Conservation (phyloP, 495 filamentous ascomycete species). For the Xylaria sp. region DNA sequence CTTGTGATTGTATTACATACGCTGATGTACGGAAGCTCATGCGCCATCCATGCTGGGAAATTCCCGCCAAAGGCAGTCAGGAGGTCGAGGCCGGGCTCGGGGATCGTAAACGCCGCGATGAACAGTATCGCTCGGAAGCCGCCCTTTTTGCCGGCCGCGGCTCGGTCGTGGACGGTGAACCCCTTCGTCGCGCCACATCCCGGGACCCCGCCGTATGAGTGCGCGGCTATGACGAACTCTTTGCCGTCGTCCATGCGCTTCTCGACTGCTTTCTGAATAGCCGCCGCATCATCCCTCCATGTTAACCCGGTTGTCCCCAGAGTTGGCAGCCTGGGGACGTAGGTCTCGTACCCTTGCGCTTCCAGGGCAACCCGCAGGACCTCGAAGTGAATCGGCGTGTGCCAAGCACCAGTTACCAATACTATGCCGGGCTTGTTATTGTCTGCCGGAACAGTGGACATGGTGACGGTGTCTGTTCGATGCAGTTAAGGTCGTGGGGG, state of each 20-base stretch:
- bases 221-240: constrained; percentile 37
- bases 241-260: constrained; percentile 40
- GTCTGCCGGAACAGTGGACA: background rate
- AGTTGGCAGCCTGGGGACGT: constrained; percentile 23
- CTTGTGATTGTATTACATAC: background rate
- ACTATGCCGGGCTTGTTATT: constrained; percentile 26
- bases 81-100: constrained; percentile 13
- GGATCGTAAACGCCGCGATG: constrained; percentile 33
- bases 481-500: background rate
- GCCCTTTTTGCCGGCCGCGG: constrained; percentile 38
- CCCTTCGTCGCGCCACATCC: constrained; percentile 33
- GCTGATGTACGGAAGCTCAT: constrained; percentile 8
- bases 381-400: constrained; percentile 28
- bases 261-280: constrained; percentile 33
- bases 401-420: constrained; percentile 24
- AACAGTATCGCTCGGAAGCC: constrained; percentile 47
- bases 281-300: constrained; percentile 31
- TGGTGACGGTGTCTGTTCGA: background rate
- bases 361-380: constrained; percentile 22
- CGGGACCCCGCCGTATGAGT: constrained; percentile 40
- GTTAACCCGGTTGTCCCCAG: constrained; percentile 22
- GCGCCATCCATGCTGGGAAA: constrained; percentile 26
- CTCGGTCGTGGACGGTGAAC: constrained; percentile 37
- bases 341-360: constrained; percentile 27
- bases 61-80: constrained; percentile 22